These are phyloP conservation scores for Closterium sp. DNA, from an alignment of 139 green algal genomes.

Conservation along the genomic window DNA sequence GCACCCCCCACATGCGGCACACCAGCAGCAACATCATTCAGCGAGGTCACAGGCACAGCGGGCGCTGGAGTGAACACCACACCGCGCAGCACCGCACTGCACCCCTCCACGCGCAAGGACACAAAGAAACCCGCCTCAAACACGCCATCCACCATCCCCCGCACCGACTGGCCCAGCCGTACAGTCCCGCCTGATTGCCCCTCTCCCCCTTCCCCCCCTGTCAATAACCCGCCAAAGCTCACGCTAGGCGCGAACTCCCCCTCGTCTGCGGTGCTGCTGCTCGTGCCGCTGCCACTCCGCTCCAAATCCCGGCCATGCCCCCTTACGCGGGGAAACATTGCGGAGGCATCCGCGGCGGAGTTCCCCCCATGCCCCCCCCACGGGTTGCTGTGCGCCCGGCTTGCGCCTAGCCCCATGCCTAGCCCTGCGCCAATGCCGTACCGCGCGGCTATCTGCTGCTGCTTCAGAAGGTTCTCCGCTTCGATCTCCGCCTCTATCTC, in stretches of 20 bases:
- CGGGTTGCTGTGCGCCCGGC: not conserved
- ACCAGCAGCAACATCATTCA: not conserved
- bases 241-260: not conserved
- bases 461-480: slow-evolving; percentile 1
- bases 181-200: not conserved
- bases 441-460: not conserved
- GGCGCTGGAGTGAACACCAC: not conserved
- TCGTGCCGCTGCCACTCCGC: not conserved
- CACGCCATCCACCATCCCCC: not conserved
- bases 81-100: not conserved
- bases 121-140: not conserved
- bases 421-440: not conserved
- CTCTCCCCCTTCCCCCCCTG: not conserved
- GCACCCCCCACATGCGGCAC: not conserved
- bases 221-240: not conserved
- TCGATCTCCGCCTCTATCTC: slow-evolving; percentile 1
- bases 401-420: not conserved
- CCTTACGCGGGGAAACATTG: not conserved
- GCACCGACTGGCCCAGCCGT: not conserved
- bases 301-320: not conserved
- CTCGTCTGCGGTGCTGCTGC: not conserved
- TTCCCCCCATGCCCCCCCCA: not conserved
- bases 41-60: not conserved
- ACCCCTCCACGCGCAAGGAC: not conserved
- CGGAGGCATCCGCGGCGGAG: not conserved